Base-by-base conservation (phyloP, 1,284 basidiomycete species). In the Caloboletus inedulis region DNA sequence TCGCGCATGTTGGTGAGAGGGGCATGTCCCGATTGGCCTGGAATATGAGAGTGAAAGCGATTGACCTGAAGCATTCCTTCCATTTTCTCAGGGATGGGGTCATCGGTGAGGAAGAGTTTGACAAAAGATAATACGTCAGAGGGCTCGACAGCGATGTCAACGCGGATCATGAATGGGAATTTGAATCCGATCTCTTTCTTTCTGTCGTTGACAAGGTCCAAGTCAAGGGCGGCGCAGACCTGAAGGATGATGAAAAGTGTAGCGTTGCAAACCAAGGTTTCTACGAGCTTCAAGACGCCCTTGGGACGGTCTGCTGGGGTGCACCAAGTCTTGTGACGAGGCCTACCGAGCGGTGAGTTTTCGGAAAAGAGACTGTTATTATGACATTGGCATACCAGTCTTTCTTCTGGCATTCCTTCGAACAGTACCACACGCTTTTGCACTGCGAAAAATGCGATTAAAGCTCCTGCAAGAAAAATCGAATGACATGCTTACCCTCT, bases 401-500 rank as follows among this genome's bases (percentile, higher is more conserved):
- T 40, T 51, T 59, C 43, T 42, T 58, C 44, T 61, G 57, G 12
- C 60, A 61, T 25, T 62, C 62, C 44, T 56, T 58, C 7, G 64
- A 68, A 33, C 64, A 66, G 43, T 68, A 66, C 56, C 59, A 65
- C 18, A 63, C 61, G 7, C 55, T 49, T 34, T 66, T 65, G 49
- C 66, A 62, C 62, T 66, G 30, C 8, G n/a, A 21, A 46, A 47
- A 43, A 73, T 74, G 75, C 69, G 7, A 21, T 23, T 25, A 18
- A 6, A 30, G 14, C 3, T 35, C 6, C 9, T 16, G 14, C 21
- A 39, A 39, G 16, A 13, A n/a, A 18, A 7, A 31, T 14, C 2
- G 29, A 31, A 3, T 8, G 10, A 2, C 16, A 3, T 13, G 9
- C 29, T 8, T 23, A 58, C 61, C 25, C 49, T 59, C 25, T 53